Evolutionary conservation across 2,329 filamentous ascomycete genomes (phyloP).

Genomic region (Penicillium sp.): DNA sequence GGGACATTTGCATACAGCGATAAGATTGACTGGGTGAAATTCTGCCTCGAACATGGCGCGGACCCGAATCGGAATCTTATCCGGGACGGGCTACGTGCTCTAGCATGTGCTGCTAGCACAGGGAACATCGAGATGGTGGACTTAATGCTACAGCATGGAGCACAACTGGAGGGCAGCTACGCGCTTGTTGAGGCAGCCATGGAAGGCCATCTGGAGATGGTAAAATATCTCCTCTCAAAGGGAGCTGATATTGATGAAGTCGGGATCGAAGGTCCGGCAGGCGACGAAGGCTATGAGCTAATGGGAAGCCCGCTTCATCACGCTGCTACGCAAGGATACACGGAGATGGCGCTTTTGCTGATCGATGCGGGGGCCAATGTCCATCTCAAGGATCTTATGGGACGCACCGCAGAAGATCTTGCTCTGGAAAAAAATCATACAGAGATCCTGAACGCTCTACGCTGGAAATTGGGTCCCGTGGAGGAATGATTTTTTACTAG

Average conservation of each 20-base stretch:
- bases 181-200: constrained; percentile 9
- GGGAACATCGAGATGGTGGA: constrained; percentile 7
- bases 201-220: background rate
- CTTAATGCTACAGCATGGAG: constrained; percentile 4
- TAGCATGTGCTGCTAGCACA: constrained; percentile 1
- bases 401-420: background rate
- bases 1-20: background rate
- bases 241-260: constrained; percentile 15
- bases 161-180: constrained; percentile 3
- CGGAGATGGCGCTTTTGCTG: constrained; percentile 7
- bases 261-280: background rate
- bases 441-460: constrained; percentile 1
- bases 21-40: constrained; percentile 10
- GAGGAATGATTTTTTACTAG: background rate
- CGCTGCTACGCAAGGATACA: background rate
- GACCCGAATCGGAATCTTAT: constrained; percentile 10
- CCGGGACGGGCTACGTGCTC: background rate
- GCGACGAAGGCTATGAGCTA: constrained; percentile 1
- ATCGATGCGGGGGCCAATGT: background rate
- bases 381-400: constrained; percentile 1
- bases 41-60: constrained; percentile 13
- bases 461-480: background rate
- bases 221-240: constrained; percentile 8
- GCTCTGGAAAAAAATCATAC: constrained; percentile 1
- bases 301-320: constrained; percentile 15